Evolutionary conservation across 176 grass and related monocot genomes (phyloP).

Genomic region (Themeda triandra): DNA sequence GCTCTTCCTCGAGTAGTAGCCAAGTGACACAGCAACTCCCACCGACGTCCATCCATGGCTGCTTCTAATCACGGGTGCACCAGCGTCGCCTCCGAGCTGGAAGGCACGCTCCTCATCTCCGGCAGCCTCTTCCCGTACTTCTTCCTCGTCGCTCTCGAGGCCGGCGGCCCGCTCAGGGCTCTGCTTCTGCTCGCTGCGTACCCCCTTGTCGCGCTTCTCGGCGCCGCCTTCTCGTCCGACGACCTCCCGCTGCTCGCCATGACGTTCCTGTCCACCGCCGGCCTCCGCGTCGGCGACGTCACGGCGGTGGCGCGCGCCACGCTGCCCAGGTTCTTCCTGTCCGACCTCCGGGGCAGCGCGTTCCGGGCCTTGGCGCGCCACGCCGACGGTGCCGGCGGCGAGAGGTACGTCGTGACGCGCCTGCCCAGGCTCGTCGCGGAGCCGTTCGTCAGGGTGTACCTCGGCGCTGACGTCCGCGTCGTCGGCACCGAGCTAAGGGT

Average conservation of each 20-base stretch:
- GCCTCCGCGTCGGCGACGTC: slow-evolving; percentile 26
- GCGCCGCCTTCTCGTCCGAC: neutral
- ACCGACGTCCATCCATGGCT: neutral
- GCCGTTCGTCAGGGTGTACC: slow-evolving; percentile 51
- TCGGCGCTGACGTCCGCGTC: slow-evolving; percentile 35
- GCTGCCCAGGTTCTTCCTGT: slow-evolving; percentile 58
- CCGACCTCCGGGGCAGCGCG: slow-evolving; percentile 24
- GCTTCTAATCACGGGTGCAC: neutral
- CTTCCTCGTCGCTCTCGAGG: slow-evolving; percentile 62
- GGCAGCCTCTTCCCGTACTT: slow-evolving; percentile 60
- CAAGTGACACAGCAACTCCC: neutral
- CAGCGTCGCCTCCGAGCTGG: slow-evolving; percentile 44
- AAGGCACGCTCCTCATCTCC: slow-evolving; percentile 57
- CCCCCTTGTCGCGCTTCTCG: slow-evolving; percentile 36
- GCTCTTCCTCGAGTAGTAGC: neutral
- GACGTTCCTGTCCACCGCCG: slow-evolving; percentile 58
- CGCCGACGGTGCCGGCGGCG: neutral
- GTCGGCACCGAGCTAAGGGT: slow-evolving; percentile 39
- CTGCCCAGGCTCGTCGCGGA: slow-evolving; percentile 51
- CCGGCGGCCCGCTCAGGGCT: slow-evolving; percentile 42
- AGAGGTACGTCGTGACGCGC: slow-evolving; percentile 43
- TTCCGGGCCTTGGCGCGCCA: slow-evolving; percentile 19
- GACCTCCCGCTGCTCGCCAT: slow-evolving; percentile 24
- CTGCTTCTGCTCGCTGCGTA: slow-evolving; percentile 26
- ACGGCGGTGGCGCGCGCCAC: slow-evolving; percentile 35